Evolutionary conservation across 495 filamentous ascomycete species (phyloP).

Genomic region (Daldinia concentrica): DNA sequence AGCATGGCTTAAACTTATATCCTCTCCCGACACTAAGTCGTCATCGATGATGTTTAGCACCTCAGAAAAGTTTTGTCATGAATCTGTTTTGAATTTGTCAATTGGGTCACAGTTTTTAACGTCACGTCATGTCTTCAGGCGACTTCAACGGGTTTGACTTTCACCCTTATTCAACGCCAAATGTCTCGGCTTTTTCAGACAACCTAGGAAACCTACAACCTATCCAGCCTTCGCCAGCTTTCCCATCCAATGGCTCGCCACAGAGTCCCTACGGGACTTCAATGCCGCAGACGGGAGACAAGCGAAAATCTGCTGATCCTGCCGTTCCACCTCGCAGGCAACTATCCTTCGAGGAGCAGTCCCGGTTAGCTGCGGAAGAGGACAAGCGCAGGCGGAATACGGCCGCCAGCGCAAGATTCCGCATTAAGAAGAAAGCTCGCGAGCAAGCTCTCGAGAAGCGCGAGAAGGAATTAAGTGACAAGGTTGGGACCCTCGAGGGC

Average conservation of each 20-base stretch:
- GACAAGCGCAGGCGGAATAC: slow-evolving; percentile 98
- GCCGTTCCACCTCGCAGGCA: slow-evolving; percentile 49
- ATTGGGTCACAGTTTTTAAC: slow-evolving; percentile 42
- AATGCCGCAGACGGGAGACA: slow-evolving; percentile 54
- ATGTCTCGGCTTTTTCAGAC: slow-evolving; percentile 56
- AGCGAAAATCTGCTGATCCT: slow-evolving; percentile 58
- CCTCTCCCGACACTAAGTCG: slow-evolving; percentile 39
- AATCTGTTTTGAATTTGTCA: slow-evolving; percentile 36
- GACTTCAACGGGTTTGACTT: slow-evolving; percentile 61
- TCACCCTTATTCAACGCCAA: slow-evolving; percentile 58
- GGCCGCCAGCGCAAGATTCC: slow-evolving; percentile 92
- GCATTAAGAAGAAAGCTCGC: slow-evolving; percentile 99
- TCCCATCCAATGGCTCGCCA: slow-evolving; percentile 51
- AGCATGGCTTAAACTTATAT: slow-evolving; percentile 39
- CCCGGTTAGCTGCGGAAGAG: slow-evolving; percentile 87
- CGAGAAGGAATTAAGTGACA: slow-evolving; percentile 90
- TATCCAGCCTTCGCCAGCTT: slow-evolving; percentile 57
- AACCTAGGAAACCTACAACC: slow-evolving; percentile 56
- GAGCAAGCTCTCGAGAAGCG: slow-evolving; percentile 91
- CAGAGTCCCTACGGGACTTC: slow-evolving; percentile 54
- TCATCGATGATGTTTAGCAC: slow-evolving; percentile 45
- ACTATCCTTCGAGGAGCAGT: slow-evolving; percentile 70
- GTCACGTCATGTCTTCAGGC: slow-evolving; percentile 58
- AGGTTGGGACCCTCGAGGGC: slow-evolving; percentile 79
- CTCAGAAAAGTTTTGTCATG: slow-evolving; percentile 34